These are phyloP conservation scores for Arxiozyma telluris DNA, from an alignment of 1,139 yeast species.

Conservation along the genomic window DNA sequence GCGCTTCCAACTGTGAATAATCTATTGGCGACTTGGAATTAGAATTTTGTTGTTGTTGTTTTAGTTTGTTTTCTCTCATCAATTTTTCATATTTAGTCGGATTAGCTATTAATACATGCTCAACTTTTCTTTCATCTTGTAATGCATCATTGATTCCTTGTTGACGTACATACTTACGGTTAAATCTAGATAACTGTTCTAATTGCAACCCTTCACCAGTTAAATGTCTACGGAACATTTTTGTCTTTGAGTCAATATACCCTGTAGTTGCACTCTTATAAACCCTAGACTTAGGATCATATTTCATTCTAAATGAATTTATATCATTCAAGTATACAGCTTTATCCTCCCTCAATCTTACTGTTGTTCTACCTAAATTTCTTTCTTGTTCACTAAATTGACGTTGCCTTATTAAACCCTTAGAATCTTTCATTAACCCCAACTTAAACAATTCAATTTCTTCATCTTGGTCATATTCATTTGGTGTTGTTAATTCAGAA, in stretches of 20 bases:
- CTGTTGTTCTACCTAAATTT: conserved; percentile 16
- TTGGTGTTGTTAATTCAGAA: neutral
- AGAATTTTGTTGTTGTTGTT: conserved; percentile 4
- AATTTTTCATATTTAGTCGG: conserved; percentile 29
- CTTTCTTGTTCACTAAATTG: conserved; percentile 9
- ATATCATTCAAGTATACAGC: conserved; percentile 29
- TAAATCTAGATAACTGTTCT: conserved; percentile 18
- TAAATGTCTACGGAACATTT: conserved; percentile 30
- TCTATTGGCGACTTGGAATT: neutral
- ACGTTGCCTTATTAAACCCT: conserved; percentile 13
- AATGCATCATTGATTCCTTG: conserved; percentile 24
- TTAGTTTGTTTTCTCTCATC: conserved; percentile 7
- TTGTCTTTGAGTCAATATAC: conserved; percentile 25
- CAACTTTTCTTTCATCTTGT: conserved; percentile 19
- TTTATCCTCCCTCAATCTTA: conserved; percentile 29
- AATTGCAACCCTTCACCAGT: conserved; percentile 29
- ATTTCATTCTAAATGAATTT: conserved; percentile 20
- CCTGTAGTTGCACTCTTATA: conserved; percentile 28
- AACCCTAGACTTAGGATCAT: conserved; percentile 31
- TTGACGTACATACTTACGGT: conserved; percentile 20
- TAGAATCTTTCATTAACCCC: conserved; percentile 19
- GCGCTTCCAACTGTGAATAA: conserved; percentile 15
- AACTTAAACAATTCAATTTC: conserved; percentile 25
- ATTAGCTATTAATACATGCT: conserved; percentile 29
- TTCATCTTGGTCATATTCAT: conserved; percentile 23